phyloP scores from a whole-genome alignment of 805 yeast species.

The Nakazawaea siamensis region DNA sequence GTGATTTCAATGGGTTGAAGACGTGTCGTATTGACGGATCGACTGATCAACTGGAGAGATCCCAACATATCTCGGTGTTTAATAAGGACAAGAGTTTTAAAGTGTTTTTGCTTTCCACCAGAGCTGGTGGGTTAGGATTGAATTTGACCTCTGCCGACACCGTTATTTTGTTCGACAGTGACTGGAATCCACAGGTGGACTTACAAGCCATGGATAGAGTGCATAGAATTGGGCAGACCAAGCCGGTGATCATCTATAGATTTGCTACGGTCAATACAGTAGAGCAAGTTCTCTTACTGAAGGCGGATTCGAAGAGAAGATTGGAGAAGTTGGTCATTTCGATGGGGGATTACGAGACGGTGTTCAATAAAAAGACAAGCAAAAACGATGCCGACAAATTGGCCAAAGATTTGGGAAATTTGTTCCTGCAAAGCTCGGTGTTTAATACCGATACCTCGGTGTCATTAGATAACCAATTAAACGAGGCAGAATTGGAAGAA shows the following conservation, averaged over 20 bases:
- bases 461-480: conserved; percentile 18
- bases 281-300: conserved; percentile 73
- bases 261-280: conserved; percentile 71
- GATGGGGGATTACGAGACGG: conserved; percentile 46
- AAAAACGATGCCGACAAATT: conserved; percentile 17
- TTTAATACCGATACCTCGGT: conserved; percentile 12
- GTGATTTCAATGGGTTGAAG: conserved; percentile 35
- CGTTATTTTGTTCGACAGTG: conserved; percentile 84
- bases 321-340: conserved; percentile 72
- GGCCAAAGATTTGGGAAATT: conserved; percentile 30
- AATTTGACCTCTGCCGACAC: conserved; percentile 84
- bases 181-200: conserved; percentile 97
- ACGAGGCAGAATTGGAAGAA: conserved; percentile 37
- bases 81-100: conserved; percentile 23
- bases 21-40: conserved; percentile 73
- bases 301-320: conserved; percentile 73
- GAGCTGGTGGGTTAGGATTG: conserved; percentile 94
- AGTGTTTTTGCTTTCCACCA: conserved; percentile 74
- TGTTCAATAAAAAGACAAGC: conserved; percentile 18
- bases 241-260: conserved; percentile 77
- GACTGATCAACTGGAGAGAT: conserved; percentile 56
- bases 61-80: conserved; percentile 52
- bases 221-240: conserved; percentile 85
- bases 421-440: conserved; percentile 28
- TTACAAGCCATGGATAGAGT: conserved; percentile 94